phyloP scores from a whole-genome alignment of 2,329 filamentous ascomycete species.

The Ophiobolus disseminans region DNA sequence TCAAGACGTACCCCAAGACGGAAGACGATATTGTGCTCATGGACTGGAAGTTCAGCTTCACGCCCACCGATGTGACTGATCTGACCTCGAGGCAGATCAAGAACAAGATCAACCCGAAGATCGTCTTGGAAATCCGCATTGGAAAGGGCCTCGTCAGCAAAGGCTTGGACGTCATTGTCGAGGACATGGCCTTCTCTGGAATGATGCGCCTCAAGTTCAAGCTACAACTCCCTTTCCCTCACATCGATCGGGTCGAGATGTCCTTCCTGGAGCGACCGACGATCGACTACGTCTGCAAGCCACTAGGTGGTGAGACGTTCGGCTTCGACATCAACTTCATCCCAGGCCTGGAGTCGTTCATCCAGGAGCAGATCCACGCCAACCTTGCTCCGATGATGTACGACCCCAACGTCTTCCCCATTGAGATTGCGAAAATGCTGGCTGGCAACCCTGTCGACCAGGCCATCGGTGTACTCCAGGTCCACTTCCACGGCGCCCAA shows the following conservation, averaged over 20 bases:
- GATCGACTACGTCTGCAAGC: slow-evolving; percentile 98
- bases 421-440: slow-evolving; percentile 98
- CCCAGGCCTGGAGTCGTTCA: slow-evolving; percentile 90
- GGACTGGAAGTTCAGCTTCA: slow-evolving; percentile 99
- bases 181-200: slow-evolving; percentile 95
- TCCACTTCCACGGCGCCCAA: slow-evolving; percentile 89
- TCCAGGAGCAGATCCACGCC: slow-evolving; percentile 93
- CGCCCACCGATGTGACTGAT: slow-evolving; percentile 90
- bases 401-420: slow-evolving; percentile 94
- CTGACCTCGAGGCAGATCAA: slow-evolving; percentile 89
- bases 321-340: slow-evolving; percentile 99
- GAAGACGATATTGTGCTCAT: slow-evolving; percentile 96
- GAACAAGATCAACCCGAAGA: slow-evolving; percentile 96
- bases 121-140: slow-evolving; percentile 91
- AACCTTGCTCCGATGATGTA: slow-evolving; percentile 98
- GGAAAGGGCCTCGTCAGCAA: slow-evolving; percentile 98
- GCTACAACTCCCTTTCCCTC: slow-evolving; percentile 92
- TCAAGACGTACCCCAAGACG: slow-evolving; percentile 96
- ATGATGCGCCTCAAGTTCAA: slow-evolving; percentile 98
- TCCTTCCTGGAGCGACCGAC: slow-evolving; percentile 88
- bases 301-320: slow-evolving; percentile 90
- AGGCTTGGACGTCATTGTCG: slow-evolving; percentile 94
- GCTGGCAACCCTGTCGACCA: slow-evolving; percentile 93
- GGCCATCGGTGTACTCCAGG: slow-evolving; percentile 89
- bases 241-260: slow-evolving; percentile 93